phyloP scores from a whole-genome alignment of 2,329 filamentous ascomycete species.

The Microdochium bolleyi region DNA sequence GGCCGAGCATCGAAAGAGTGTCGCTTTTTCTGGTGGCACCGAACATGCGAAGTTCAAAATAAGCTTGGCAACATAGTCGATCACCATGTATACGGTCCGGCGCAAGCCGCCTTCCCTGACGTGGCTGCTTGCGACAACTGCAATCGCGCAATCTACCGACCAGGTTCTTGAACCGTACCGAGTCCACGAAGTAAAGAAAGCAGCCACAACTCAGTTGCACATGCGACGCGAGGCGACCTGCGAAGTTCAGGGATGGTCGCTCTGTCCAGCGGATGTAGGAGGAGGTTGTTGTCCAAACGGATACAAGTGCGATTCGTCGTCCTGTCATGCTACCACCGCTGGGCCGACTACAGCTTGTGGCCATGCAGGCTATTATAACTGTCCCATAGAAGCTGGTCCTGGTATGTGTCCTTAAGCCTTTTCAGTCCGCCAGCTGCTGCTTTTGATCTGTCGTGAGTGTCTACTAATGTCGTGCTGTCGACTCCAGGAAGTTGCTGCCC shows the following conservation, averaged over 20 bases:
- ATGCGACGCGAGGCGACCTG: constrained; percentile 17
- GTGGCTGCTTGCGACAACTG: not conserved
- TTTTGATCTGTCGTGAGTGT: not conserved
- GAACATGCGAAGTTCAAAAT: too few relatives aligned
- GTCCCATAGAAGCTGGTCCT: constrained; percentile 26
- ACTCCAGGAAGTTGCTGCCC: constrained; percentile 33
- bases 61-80: not conserved
- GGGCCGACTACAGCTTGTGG: constrained; percentile 29
- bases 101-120: not conserved
- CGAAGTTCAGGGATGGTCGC: constrained; percentile 8
- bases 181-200: constrained; percentile 16
- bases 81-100: not conserved
- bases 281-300: constrained; percentile 40
- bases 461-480: not conserved
- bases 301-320: constrained; percentile 38
- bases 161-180: constrained; percentile 7
- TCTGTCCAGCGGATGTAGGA: constrained; percentile 14
- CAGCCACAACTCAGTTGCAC: constrained; percentile 10
- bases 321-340: constrained; percentile 37
- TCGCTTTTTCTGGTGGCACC: too few relatives aligned
- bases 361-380: constrained; percentile 28
- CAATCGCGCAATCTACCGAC: not conserved
- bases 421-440: constrained; percentile 1
- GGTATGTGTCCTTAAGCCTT: constrained; percentile 3
- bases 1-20: too few relatives aligned